Conservation (phyloP, 2,329 filamentous ascomycete genomes). For the Pseudohalonectria lignicola region DNA sequence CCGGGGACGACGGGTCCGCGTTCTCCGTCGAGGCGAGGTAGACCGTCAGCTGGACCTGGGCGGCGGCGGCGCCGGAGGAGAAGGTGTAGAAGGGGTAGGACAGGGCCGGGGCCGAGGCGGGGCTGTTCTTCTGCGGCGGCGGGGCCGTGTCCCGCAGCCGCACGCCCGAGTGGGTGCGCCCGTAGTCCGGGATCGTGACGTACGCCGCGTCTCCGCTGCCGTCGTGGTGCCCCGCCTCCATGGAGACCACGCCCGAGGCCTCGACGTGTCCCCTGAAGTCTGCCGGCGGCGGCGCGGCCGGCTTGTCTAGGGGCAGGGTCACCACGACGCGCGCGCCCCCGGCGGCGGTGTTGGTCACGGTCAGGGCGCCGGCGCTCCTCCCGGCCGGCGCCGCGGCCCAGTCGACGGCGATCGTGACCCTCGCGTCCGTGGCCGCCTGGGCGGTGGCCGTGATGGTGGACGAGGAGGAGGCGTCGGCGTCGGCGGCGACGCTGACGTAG, state of each 20-base stretch:
- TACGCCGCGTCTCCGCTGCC: constrained; percentile 6
- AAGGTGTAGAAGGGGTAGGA: constrained; percentile 16
- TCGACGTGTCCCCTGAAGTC: constrained; percentile 17
- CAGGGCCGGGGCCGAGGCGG: constrained; percentile 9
- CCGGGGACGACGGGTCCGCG: constrained; percentile 13
- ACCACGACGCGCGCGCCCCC: constrained; percentile 16
- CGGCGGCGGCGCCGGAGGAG: constrained; percentile 9
- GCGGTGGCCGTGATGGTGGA: constrained; percentile 16
- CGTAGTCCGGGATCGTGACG: constrained; percentile 16
- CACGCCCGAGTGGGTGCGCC: constrained; percentile 17
- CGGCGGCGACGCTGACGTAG: constrained; percentile 24
- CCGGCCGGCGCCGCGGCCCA: constrained; percentile 27
- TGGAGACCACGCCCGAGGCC: constrained; percentile 13
- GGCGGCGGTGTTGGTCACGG: constrained; percentile 17
- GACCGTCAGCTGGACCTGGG: constrained; percentile 10
- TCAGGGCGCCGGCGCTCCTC: constrained; percentile 18
- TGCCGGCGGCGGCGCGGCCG: constrained; percentile 5
- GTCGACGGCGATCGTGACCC: constrained; percentile 27
- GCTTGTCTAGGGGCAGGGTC: constrained; percentile 26
- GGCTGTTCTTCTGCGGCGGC: constrained; percentile 11
- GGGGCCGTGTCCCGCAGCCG: constrained; percentile 7
- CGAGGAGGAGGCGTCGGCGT: constrained; percentile 19
- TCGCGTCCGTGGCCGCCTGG: constrained; percentile 16
- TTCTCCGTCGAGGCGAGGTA: constrained; percentile 18
- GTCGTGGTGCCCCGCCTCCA: constrained; percentile 16